Conservation (phyloP, 2,329 filamentous ascomycete species). For the Diplocarpon mali region DNA sequence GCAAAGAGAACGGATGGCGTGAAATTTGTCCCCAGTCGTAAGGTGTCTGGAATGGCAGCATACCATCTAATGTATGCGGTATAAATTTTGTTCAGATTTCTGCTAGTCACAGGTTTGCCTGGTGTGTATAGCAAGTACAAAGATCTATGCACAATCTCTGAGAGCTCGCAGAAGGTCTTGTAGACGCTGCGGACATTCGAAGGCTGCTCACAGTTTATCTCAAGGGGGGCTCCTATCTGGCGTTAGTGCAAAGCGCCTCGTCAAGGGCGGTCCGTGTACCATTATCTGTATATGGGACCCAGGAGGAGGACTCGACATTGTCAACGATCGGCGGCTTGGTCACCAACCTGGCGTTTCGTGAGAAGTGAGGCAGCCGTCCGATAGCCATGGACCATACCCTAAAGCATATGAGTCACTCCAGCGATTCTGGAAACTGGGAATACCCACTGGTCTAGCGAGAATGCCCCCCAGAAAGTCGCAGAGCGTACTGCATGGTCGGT, state of each 20-base stretch:
- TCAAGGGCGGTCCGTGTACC: constrained; percentile 10
- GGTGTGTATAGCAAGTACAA: constrained; percentile 55
- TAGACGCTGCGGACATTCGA: constrained; percentile 59
- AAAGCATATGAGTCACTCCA: constrained; percentile 32
- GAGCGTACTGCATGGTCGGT: constrained; percentile 37
- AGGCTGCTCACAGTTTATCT: constrained; percentile 50
- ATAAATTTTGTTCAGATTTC: constrained; percentile 52
- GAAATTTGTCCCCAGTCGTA: constrained; percentile 56
- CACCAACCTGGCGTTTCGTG: constrained; percentile 43
- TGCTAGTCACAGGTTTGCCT: constrained; percentile 50
- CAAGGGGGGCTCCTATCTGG: constrained; percentile 32
- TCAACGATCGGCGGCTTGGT: constrained; percentile 50
- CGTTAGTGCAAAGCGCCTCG: too few species aligned
- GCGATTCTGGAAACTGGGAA: constrained; percentile 42
- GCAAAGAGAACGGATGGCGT: constrained; percentile 63
- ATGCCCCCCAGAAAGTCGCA: constrained; percentile 40
- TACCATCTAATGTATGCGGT: constrained; percentile 64
- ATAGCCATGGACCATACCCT: constrained; percentile 57
- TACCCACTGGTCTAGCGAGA: constrained; percentile 45
- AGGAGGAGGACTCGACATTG: constrained; percentile 48
- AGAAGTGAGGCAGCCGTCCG: constrained; percentile 49
- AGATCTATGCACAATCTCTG: constrained; percentile 60
- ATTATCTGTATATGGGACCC: constrained; percentile 27
- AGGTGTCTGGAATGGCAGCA: constrained; percentile 49
- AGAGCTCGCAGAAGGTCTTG: constrained; percentile 60